phyloP scores from a whole-genome alignment of 805 yeast genomes.

The Candida chilensis region DNA sequence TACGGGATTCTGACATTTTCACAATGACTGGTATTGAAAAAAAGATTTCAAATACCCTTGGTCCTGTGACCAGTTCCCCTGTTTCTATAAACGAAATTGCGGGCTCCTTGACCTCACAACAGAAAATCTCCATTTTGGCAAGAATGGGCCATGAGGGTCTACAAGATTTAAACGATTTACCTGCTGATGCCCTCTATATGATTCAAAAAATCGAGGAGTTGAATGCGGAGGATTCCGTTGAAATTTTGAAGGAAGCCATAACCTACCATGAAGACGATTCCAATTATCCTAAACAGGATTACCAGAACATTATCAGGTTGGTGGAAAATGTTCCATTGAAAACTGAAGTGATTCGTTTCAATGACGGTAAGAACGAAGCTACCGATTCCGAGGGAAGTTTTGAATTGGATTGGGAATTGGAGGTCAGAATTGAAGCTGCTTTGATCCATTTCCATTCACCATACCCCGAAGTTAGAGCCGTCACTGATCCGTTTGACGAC shows the following conservation, averaged over 20 bases:
- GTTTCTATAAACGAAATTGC: constrained; percentile 16
- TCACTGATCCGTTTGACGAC: constrained; percentile 30
- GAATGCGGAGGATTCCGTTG: constrained; percentile 25
- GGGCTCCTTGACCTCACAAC: constrained; percentile 10
- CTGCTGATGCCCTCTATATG: constrained; percentile 24
- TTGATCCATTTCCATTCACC: constrained; percentile 19
- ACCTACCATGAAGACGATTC: constrained; percentile 2
- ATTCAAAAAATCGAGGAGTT: constrained; percentile 25
- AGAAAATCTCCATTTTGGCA: constrained; percentile 16
- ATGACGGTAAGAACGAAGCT: no score
- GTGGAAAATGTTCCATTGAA: no score
- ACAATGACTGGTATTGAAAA: no score
- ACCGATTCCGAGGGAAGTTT: background rate
- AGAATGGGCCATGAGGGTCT: constrained; percentile 17
- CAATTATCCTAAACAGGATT: constrained; percentile 6
- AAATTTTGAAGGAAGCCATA: constrained; percentile 1
- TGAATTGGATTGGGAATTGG: constrained; percentile 16
- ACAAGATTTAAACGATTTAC: constrained; percentile 16
- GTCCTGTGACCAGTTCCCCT: no score
- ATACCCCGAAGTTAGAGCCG: constrained; percentile 35
- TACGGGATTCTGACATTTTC: no score
- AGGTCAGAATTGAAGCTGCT: constrained; percentile 30
- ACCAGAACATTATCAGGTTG: constrained; percentile 8
- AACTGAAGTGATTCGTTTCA: no score
- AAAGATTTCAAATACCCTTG: no score